A percentile compares a stretch with the other conserved stretches of the same genome.
These are phyloP conservation scores for Podospora pseudoanserina DNA, from an alignment of 495 filamentous ascomycete genomes.

Conservation along the genomic window DNA sequence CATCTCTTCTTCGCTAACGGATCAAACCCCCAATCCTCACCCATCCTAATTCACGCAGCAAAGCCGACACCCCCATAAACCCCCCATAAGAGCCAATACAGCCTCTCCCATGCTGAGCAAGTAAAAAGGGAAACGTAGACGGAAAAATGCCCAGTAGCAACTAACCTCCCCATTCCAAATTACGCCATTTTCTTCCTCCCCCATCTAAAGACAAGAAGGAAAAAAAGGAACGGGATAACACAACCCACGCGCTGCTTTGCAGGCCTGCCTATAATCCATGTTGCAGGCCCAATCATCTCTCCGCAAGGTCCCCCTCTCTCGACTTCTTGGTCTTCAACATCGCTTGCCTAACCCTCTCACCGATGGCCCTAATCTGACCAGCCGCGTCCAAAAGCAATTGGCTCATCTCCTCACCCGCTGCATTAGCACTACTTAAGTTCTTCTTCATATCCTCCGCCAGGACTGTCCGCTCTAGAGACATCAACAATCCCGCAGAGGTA, in stretches of 20 bases:
- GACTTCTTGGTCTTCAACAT: too few species aligned
- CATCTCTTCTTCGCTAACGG: too few species aligned
- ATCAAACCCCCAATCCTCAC: not conserved
- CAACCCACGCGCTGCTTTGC: not conserved
- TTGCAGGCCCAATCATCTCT: too few species aligned
- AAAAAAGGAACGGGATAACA: not conserved
- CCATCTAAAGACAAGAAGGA: not conserved
- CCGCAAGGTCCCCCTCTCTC: too few species aligned
- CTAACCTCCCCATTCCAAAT: not conserved
- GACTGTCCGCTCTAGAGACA: too few species aligned
- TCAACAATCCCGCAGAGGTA: too few species aligned
- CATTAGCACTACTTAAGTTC: too few species aligned
- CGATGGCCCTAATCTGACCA: too few species aligned
- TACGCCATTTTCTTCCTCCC: not conserved
- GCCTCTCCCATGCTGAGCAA: not conserved
- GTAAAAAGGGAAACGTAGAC: not conserved
- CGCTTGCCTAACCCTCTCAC: too few species aligned
- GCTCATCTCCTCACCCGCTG: too few species aligned
- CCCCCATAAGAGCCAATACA: not conserved
- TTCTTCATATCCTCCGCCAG: too few species aligned
- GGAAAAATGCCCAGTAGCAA: not conserved
- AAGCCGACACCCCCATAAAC: not conserved
- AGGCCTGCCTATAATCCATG: not conserved
- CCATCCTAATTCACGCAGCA: not conserved
- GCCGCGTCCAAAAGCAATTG: too few species aligned